A percentile compares a stretch with the other conserved stretches of the same genome.
phyloP scores from a whole-genome alignment of 176 grass and related monocot species.

The Miscanthus lutarioriparius region DNA sequence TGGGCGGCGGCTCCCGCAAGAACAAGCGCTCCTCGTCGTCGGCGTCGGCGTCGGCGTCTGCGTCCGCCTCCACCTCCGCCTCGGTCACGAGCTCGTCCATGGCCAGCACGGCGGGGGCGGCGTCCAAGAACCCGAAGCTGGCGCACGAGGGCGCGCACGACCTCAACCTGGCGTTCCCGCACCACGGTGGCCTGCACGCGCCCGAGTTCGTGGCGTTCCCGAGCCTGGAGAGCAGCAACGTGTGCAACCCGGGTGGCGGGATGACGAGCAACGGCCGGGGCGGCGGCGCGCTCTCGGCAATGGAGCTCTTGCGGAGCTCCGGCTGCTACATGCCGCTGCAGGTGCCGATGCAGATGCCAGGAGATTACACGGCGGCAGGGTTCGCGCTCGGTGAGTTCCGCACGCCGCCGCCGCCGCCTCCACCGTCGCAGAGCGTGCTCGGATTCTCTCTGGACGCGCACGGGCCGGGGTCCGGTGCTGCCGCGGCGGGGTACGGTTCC shows the following conservation, averaged over 20 bases:
- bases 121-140: constrained; percentile 62
- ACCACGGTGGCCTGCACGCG: constrained; percentile 41
- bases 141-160: constrained; percentile 64
- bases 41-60: constrained; percentile 16
- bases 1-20: constrained; percentile 91
- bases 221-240: constrained; percentile 68
- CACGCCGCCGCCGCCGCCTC: constrained; percentile 44
- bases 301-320: constrained; percentile 85
- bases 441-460: constrained; percentile 66
- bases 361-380: constrained; percentile 61
- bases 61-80: constrained; percentile 17
- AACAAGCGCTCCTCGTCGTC: constrained; percentile 77
- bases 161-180: constrained; percentile 78
- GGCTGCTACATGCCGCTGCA: constrained; percentile 60
- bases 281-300: constrained; percentile 63
- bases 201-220: constrained; percentile 66
- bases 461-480: constrained; percentile 25
- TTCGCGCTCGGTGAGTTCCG: constrained; percentile 63
- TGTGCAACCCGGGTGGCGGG: constrained; percentile 31
- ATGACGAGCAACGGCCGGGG: constrained; percentile 26
- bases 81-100: constrained; percentile 42
- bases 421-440: constrained; percentile 43
- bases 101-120: background rate
- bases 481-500: constrained; percentile 38
- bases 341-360: constrained; percentile 52